A percentile compares a stretch with the other conserved stretches of the same genome.
These are phyloP conservation scores for Alternaria sp. DNA, from an alignment of 2,329 filamentous ascomycete genomes.

Conservation along the genomic window DNA sequence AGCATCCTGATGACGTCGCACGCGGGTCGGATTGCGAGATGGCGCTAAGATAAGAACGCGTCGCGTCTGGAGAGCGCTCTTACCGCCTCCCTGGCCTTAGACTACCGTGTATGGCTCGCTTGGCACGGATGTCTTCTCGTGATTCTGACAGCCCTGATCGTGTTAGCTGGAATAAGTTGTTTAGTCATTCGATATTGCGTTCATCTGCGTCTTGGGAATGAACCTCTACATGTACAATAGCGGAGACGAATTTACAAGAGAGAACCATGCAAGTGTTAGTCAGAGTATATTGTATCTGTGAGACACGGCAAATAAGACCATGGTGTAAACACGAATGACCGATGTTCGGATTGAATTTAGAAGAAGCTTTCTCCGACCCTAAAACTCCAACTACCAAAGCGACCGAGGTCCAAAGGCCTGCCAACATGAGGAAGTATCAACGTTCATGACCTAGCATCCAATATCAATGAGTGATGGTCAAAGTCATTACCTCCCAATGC, in stretches of 20 bases:
- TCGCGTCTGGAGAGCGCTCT: neutral
- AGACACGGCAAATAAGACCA: neutral
- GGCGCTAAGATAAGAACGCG: slow-evolving; percentile 5
- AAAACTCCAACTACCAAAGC: neutral
- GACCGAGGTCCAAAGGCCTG: neutral
- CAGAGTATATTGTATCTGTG: neutral
- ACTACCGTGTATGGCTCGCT: neutral
- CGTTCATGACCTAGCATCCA: neutral
- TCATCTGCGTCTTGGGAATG: neutral
- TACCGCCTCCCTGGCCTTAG: neutral
- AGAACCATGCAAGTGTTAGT: neutral
- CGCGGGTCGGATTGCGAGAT: neutral
- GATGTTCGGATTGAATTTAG: neutral
- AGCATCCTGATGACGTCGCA: neutral
- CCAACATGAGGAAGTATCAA: neutral
- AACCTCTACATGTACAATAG: neutral
- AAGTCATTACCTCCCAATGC: slow-evolving; percentile 7
- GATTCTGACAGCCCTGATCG: neutral
- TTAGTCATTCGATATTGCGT: neutral
- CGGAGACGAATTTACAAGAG: neutral
- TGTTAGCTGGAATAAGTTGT: neutral
- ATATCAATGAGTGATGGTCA: neutral
- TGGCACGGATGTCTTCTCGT: neutral
- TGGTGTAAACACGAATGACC: neutral
- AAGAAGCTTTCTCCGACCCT: neutral